Base-by-base conservation (phyloP, 2,329 filamentous ascomycete species). In the Hypocrella siamensis region DNA sequence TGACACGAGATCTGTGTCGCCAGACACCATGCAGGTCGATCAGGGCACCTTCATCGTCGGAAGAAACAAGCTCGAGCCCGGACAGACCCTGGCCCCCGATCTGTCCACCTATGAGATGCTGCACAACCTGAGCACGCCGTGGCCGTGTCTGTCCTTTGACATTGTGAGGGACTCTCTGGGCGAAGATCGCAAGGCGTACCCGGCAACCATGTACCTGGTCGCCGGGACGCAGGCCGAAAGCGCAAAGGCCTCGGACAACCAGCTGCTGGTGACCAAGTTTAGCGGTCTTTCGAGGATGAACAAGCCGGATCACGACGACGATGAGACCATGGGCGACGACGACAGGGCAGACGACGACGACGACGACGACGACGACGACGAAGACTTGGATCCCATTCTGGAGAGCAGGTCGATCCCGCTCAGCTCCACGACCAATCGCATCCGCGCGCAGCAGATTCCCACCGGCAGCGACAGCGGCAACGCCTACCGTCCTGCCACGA, bases 21-120 rank as follows among this genome's bases (percentile, higher is more conserved):
- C 4, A 35, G 36, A 11, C 17, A 80, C 77, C 31, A 96, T 94
- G 86, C 82, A 94, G 27, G 73, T 94, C 32, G 88, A 96, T 57
- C 80, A 88, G 49, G 78, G 81, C 53, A 93, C 85, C 26, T 98
- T 96, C 57, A 94, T 98, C 46, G 85, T 93, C 42, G 90, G 90
- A 40, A 75, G 90, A 47, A 84, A 85, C 54, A 88, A 90, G 61
- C 70, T 96, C 40, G 83, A 84, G 41, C 77, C 84, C 10, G 88
- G 85, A 45, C 85, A 96, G 63, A 86, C 84, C 5, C 70, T 98
- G 35, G 75, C 85, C 4, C 88, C 90, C 11, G 90, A 98, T 57
- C 67, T 82, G 36, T 83, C 81, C n/a, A 88, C 88, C 5, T 98
- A 98, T 62, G 80, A 94, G 53, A 92, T 98, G 85, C 74, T 98